Evolutionary conservation across 371 early-diverging fungal genomes (phyloP), one percentile per base, ranked within the genome.

Genomic region (Rhizomucor pusillus): DNA sequence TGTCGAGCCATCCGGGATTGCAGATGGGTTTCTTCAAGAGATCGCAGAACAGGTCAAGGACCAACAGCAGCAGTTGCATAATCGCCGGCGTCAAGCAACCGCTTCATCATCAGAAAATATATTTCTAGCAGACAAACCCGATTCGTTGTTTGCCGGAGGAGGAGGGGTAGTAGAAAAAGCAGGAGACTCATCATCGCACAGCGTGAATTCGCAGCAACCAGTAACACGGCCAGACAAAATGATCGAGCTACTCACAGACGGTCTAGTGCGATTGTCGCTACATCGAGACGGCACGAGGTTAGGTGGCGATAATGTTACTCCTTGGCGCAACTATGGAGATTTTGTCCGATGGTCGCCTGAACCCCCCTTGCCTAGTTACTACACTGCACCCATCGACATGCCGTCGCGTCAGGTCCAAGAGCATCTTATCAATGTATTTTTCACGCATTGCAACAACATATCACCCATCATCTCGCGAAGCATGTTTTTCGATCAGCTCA

Each of bases 401-500:
- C 57, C 57, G 34, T 18, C 47, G 20, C 60, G 37, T 6, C 58
- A 54, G 3, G 62, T 61, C 0, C 78, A 77, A 37, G 71, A 74
- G 52, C 63, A 67, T 37, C 51, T 74, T 9, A 62, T 77, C 23
- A 34, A 52, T 3, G 58, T 65, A 3, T 77, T 71, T 37, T 77
- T 77, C 50, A 55, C 52, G 5, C 61, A 71, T 52, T 69, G 73
- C 24, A 65, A 69, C 29, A 55, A 60, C 19, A 50, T 69, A 4
- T 48, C 72, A 19, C 60, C 63, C 18, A 57, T 68, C 29, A 20
- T 76, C 10, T 67, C 75, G 23, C 57, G 61, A 6, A 54, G 67
- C 25, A 70, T 72, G 69, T 72, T 77, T 49, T 70, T 69, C 24
- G 69, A 77, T 14, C 78, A 77, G 54, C 50, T 77, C n/a, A 59